These are phyloP conservation scores for Takakia lepidozioides DNA, from an alignment of 225 moss, liverwort and hornwort genomes.

Conservation along the genomic window DNA sequence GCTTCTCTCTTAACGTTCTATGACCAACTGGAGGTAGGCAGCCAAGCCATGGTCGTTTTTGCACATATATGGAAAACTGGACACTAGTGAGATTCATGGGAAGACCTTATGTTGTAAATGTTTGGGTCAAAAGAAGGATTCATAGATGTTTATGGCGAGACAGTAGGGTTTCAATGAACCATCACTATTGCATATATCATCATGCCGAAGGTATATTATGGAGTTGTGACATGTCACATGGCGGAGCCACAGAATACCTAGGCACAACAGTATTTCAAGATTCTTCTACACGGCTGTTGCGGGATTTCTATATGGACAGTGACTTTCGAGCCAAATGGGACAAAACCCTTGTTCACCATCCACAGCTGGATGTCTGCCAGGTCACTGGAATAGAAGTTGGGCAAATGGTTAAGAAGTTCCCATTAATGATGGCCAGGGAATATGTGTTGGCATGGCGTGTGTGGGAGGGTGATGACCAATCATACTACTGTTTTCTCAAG, in stretches of 20 bases:
- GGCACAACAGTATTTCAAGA: conserved; percentile 71
- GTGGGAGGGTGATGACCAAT: conserved; percentile 57
- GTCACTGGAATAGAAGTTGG: conserved; percentile 54
- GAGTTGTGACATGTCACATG: conserved; percentile 63
- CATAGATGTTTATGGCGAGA: too few relatives aligned
- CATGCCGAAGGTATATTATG: too few relatives aligned
- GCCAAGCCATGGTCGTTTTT: too few relatives aligned
- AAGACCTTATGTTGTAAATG: too few relatives aligned
- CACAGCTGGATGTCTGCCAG: conserved; percentile 58
- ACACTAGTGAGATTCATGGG: too few relatives aligned
- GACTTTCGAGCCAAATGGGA: conserved; percentile 68
- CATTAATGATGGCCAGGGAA: conserved; percentile 57
- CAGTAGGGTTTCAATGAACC: too few relatives aligned
- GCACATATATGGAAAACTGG: too few relatives aligned
- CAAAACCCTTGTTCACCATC: conserved; percentile 39
- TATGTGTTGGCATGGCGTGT: conserved; percentile 70
- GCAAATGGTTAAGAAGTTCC: conserved; percentile 57
- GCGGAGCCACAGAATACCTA: conserved; percentile 64
- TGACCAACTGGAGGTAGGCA: too few relatives aligned
- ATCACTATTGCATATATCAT: too few relatives aligned
- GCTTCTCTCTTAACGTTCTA: background rate
- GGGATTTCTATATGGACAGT: conserved; percentile 77
- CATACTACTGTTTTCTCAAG: conserved; percentile 66
- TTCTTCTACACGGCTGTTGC: conserved; percentile 42
- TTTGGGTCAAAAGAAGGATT: too few relatives aligned